Conservation (phyloP, 768 basidiomycete species). For the Cyclocybe aegerita region DNA sequence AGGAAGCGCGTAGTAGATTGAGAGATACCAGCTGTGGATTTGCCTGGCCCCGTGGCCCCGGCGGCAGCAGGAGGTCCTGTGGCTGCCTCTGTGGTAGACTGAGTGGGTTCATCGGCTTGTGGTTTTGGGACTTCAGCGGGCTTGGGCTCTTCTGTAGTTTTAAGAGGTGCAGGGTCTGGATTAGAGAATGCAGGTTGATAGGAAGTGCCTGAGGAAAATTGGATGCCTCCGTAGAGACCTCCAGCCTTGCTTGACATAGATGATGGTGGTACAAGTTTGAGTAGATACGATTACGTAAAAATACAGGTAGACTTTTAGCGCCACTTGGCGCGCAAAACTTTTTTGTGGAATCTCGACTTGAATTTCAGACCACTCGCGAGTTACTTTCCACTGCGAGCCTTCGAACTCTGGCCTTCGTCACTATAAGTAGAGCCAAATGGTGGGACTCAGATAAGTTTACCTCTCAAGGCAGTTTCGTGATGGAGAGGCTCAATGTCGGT, state of each 20-base stretch:
- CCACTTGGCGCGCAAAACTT: conserved; percentile 4
- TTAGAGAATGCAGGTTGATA: conserved; percentile 36
- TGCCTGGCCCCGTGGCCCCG: conserved; percentile 30
- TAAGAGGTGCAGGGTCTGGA: not conserved
- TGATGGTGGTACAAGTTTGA: conserved; percentile 17
- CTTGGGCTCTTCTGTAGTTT: not conserved
- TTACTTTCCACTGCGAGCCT: no score
- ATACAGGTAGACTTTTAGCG: not conserved
- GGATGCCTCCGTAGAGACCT: conserved; percentile 84
- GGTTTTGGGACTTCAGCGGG: conserved; percentile 12
- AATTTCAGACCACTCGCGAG: no score
- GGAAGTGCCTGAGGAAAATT: conserved; percentile 71
- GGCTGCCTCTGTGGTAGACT: conserved; percentile 16
- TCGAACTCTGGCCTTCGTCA: not conserved
- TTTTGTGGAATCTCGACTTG: no score
- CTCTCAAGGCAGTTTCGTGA: conserved; percentile 39
- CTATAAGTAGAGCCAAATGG: not conserved
- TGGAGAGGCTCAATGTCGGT: conserved; percentile 53
- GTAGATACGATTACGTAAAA: not conserved
- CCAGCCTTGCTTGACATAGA: conserved; percentile 78
- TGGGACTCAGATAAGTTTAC: conserved; percentile 16
- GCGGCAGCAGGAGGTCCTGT: conserved; percentile 18
- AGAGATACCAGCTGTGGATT: conserved; percentile 61
- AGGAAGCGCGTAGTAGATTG: conserved; percentile 46
- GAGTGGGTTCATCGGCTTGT: conserved; percentile 15